phyloP scores from a whole-genome alignment of 176 grass and related monocot genomes.

The Zea mays region DNA sequence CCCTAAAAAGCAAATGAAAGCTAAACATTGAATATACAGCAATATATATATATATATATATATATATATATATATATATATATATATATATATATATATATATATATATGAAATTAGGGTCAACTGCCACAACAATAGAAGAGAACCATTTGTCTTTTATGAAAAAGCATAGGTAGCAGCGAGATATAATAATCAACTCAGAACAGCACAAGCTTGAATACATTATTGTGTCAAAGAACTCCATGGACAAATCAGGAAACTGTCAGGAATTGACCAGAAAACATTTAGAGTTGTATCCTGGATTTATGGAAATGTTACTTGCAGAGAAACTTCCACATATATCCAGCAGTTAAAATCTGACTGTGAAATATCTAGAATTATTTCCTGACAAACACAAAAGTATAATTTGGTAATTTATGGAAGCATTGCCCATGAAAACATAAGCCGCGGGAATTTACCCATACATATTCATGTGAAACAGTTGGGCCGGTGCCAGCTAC shows the following conservation, averaged over 20 bases:
- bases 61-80: no score
- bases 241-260: background rate
- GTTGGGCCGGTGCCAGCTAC: no score
- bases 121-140: background rate
- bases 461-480: no score
- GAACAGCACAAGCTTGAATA: background rate
- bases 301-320: background rate
- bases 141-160: background rate
- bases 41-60: conserved; percentile 7
- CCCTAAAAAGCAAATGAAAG: conserved; percentile 23
- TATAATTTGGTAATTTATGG: no score
- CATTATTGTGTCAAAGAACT: background rate
- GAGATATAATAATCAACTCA: no score
- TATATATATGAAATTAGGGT: conserved; percentile 7
- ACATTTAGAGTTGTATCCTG: background rate
- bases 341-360: background rate
- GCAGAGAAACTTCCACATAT: background rate
- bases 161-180: background rate
- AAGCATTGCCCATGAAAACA: no score
- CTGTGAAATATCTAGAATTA: no score
- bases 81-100: no score
- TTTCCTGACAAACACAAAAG: no score
- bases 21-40: background rate
- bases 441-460: no score
- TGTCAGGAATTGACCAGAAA: background rate